Percentiles rank a stretch among this genome's conserved stretches.
Conservation (phyloP, 2,329 filamentous ascomycete species). For the Pseudocercospora ulei region DNA sequence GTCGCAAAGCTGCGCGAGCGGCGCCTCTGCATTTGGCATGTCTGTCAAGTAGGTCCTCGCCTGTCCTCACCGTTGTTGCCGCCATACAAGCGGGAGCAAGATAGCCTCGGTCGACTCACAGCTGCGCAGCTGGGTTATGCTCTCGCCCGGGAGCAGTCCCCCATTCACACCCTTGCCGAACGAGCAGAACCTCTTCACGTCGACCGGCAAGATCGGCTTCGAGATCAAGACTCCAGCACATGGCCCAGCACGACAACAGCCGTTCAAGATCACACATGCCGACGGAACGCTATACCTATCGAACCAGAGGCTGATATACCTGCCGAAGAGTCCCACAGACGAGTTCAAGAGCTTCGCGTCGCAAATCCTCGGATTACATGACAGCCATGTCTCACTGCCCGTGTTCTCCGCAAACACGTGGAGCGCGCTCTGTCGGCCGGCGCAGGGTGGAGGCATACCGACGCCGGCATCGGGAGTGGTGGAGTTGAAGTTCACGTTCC, state of each 20-base stretch:
- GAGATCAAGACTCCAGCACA: conserved; percentile 48
- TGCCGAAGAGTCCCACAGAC: conserved; percentile 59
- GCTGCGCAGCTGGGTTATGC: conserved; percentile 74
- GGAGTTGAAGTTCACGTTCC: conserved; percentile 79
- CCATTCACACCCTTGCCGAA: conserved; percentile 71
- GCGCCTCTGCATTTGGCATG: conserved; percentile 10
- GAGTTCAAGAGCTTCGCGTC: conserved; percentile 78
- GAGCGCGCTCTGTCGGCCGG: conserved; percentile 69
- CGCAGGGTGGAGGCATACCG: conserved; percentile 73
- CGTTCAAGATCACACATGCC: conserved; percentile 28
- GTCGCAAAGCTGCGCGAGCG: conserved; percentile 2
- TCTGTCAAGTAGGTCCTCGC: conserved; percentile 14
- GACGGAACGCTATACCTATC: conserved; percentile 27
- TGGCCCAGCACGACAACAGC: conserved; percentile 53
- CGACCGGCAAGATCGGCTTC: conserved; percentile 67
- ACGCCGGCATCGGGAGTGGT: conserved; percentile 58
- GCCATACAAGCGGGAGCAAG: conserved; percentile 6
- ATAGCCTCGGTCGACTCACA: conserved; percentile 15
- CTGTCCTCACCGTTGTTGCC: conserved; percentile 10
- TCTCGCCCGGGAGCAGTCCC: conserved; percentile 51
- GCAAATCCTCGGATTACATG: conserved; percentile 76
- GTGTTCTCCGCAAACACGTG: conserved; percentile 92
- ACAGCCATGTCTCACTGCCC: conserved; percentile 75
- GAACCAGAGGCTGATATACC: conserved; percentile 64
- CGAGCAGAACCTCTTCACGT: conserved; percentile 72